These are phyloP conservation scores for Dillenia turbinata DNA, from an alignment of 164 flowering plant species.

Conservation along the genomic window DNA sequence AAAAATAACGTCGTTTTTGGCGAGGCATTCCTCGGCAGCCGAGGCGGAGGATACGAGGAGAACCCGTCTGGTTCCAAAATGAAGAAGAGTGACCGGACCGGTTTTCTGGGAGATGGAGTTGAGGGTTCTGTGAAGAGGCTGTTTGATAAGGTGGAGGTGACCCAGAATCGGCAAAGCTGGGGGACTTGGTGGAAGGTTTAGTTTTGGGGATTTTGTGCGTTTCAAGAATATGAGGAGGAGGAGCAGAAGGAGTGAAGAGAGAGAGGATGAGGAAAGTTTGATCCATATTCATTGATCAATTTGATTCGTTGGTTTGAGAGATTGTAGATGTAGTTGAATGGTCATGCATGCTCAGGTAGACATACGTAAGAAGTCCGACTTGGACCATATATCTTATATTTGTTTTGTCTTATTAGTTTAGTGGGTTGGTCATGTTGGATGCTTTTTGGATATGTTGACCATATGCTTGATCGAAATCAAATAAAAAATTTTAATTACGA, in stretches of 20 bases:
- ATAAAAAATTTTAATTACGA: no score
- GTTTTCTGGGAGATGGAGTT: conserved; percentile 9
- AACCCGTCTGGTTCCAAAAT: conserved; percentile 8
- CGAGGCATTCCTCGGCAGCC: conserved; percentile 18
- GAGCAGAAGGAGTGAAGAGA: not conserved
- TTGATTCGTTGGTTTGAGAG: no score
- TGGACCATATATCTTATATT: no score
- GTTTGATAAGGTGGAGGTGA: conserved; percentile 28
- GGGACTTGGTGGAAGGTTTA: conserved; percentile 15
- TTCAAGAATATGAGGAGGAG: not conserved
- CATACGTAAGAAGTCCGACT: no score
- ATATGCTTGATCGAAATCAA: no score
- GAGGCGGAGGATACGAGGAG: conserved; percentile 16
- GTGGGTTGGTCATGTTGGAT: no score
- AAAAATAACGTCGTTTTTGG: conserved; percentile 19
- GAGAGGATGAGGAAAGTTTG: not conserved
- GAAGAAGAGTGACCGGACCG: conserved; percentile 24
- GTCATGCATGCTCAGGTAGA: no score
- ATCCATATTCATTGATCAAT: not conserved
- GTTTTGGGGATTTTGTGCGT: not conserved
- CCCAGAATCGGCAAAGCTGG: conserved; percentile 24
- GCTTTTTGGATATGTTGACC: no score
- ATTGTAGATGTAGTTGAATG: no score
- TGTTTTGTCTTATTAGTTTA: no score
- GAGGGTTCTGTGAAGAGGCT: conserved; percentile 23